phyloP scores from a whole-genome alignment of 345 rosid species.

The Dipteronia sinensis region DNA sequence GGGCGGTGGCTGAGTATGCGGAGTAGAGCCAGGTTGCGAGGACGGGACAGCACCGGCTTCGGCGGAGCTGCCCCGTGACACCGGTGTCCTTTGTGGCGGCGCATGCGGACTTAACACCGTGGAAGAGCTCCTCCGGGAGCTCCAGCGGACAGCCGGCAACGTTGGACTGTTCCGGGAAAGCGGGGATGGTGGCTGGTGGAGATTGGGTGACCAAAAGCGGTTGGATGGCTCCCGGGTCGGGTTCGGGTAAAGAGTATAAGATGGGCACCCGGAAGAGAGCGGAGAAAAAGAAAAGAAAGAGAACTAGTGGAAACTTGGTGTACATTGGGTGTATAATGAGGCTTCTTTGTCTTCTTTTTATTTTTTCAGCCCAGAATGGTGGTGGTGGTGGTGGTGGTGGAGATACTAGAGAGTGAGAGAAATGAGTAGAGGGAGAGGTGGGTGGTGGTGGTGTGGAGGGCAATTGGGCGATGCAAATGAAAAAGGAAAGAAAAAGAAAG shows the following conservation, averaged over 20 bases:
- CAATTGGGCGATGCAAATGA: background rate
- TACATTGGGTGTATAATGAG: constrained; percentile 36
- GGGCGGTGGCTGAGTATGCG: constrained; percentile 80
- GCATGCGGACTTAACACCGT: constrained; percentile 63
- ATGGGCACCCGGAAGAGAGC: constrained; percentile 20
- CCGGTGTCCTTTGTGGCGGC: constrained; percentile 14
- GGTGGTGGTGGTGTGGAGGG: background rate
- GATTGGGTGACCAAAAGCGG: constrained; percentile 48
- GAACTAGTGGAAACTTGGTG: constrained; percentile 19
- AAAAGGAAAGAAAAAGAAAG: background rate
- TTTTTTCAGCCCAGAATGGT: background rate
- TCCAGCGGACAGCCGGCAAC: constrained; percentile 66
- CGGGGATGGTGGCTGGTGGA: constrained; percentile 79
- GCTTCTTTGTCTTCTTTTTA: background rate
- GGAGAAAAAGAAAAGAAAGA: constrained; percentile 27
- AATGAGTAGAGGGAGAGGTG: background rate
- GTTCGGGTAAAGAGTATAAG: constrained; percentile 30
- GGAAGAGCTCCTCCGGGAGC: constrained; percentile 73
- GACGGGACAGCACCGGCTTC: constrained; percentile 81
- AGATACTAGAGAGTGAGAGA: background rate
- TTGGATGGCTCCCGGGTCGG: constrained; percentile 48
- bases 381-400: background rate
- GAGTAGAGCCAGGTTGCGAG: constrained; percentile 88
- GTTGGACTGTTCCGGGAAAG: constrained; percentile 88
- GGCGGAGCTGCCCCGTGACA: constrained; percentile 42